Percentiles rank a stretch among this genome's conserved stretches.
These are phyloP conservation scores for Alternaria longipes DNA, from an alignment of 2,329 filamentous ascomycete genomes.

Conservation along the genomic window DNA sequence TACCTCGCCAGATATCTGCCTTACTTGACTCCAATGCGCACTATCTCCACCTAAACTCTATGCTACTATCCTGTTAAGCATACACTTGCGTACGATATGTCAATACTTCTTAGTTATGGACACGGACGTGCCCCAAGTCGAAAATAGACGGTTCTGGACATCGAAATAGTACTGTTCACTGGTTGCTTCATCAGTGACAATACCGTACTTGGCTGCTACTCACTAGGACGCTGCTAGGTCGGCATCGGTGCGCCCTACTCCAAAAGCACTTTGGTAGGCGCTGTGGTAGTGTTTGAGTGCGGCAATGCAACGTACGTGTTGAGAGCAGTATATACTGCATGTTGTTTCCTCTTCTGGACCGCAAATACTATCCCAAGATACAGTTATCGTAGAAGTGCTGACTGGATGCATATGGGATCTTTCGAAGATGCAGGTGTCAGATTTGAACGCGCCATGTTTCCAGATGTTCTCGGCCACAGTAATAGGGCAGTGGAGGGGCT, in stretches of 20 bases:
- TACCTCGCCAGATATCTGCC: too few species aligned
- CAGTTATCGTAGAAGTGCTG: neutral
- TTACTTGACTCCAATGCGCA: too few species aligned
- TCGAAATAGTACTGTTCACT: conserved; percentile 79
- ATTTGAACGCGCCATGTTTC: neutral
- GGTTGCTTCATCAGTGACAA: conserved; percentile 61
- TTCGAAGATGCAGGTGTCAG: neutral
- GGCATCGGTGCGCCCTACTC: neutral
- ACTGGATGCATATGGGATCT: neutral
- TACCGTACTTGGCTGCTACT: conserved; percentile 59
- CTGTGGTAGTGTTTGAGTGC: neutral
- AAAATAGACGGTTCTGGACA: conserved; percentile 67
- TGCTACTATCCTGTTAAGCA: too few species aligned
- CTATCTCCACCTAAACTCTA: too few species aligned
- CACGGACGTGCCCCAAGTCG: too few species aligned
- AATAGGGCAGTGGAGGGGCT: neutral
- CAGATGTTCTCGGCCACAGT: neutral
- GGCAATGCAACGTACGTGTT: neutral
- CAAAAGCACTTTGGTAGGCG: neutral
- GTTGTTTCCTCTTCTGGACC: neutral
- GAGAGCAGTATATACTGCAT: too few species aligned
- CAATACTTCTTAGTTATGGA: too few species aligned
- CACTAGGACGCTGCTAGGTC: conserved; percentile 49
- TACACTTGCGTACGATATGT: conserved; percentile 52
- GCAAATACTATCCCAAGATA: neutral